These are phyloP conservation scores for Moelleriella libera DNA, from an alignment of 2,329 filamentous ascomycete species.

Conservation along the genomic window DNA sequence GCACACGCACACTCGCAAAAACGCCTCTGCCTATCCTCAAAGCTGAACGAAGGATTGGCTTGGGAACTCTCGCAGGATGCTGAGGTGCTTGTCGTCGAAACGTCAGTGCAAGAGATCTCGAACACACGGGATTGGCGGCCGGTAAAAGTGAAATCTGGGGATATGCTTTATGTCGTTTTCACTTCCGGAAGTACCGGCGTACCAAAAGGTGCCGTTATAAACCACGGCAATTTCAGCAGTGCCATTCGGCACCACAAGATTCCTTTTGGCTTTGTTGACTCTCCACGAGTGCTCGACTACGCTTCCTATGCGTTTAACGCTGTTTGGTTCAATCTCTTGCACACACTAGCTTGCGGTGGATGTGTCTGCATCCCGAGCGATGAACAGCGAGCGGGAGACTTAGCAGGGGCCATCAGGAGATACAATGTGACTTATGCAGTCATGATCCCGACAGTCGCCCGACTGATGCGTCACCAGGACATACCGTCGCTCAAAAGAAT, in stretches of 20 bases:
- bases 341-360: conserved; percentile 2
- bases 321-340: conserved; percentile 2
- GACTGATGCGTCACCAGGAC: not conserved
- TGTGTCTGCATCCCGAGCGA: conserved; percentile 6
- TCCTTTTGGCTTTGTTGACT: conserved; percentile 1
- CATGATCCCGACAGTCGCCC: conserved; percentile 22
- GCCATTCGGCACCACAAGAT: conserved; percentile 2
- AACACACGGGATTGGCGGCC: not conserved
- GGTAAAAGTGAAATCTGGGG: not conserved
- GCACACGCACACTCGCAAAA: not conserved
- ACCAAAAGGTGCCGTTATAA: conserved; percentile 9
- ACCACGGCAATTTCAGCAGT: conserved; percentile 4
- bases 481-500: not conserved
- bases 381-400: conserved; percentile 30
- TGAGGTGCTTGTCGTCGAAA: not conserved
- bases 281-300: conserved; percentile 5
- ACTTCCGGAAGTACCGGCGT: conserved; percentile 10
- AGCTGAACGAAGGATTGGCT: not conserved
- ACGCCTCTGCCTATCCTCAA: not conserved
- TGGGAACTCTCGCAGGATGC: not conserved
- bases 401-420: conserved; percentile 23
- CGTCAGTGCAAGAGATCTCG: not conserved
- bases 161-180: conserved; percentile 5
- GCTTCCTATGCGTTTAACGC: conserved; percentile 5
- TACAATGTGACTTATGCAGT: conserved; percentile 26